Evolutionary conservation across 108 stramenopile genomes (phyloP), one percentile per base, ranked within the genome.

Genomic region (Cylindrotheca closterium): DNA sequence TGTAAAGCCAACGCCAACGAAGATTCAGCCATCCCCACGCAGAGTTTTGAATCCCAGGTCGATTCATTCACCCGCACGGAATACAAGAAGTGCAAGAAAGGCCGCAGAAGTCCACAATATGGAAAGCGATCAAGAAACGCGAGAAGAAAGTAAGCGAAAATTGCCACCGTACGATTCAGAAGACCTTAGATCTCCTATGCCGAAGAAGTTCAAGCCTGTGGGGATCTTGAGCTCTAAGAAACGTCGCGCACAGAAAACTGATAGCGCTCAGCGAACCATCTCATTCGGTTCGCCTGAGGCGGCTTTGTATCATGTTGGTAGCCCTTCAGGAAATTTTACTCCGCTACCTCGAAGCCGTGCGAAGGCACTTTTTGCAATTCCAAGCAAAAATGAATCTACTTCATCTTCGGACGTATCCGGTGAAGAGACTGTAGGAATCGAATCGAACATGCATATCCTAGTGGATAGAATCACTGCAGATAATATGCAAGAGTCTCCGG

Each of bases 221-320:
- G 65, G 63, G 30, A 66, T 58, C 67, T 42, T 71, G 56, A 53
- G 80, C 75, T 78, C 70, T 49, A 42, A 62, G 32, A 58, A 65
- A 63, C 48, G 68, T 51, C 30, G 46, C 49, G 17, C 34, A 55
- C 7, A 10, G 7, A 30, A 64, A 54, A 47, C 74, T 52, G 77
- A 75, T 63, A 77, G 71, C 37, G 56, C 85, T 4, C 66, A 67
- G 32, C 58, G 68, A 18, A 64, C 68, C 51, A 91, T 95, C 30
- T 87, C 76, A 15, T 95, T 95, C 68, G 89, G 91, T 4, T 88
- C 87, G 31, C 89, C 91, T 0, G 80, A 82, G 48, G 83, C 85
- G 17, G 89, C 89, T 5, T 73, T 82, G 31, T 95, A 83, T 71
- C 81, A 88, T 58, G 65, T 89, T 29, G 81, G 79, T 5, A 91